Evolutionary conservation across 345 rosid genomes (phyloP), one percentile per base, ranked within the genome.

Genomic region (Alliaria petiolata): DNA sequence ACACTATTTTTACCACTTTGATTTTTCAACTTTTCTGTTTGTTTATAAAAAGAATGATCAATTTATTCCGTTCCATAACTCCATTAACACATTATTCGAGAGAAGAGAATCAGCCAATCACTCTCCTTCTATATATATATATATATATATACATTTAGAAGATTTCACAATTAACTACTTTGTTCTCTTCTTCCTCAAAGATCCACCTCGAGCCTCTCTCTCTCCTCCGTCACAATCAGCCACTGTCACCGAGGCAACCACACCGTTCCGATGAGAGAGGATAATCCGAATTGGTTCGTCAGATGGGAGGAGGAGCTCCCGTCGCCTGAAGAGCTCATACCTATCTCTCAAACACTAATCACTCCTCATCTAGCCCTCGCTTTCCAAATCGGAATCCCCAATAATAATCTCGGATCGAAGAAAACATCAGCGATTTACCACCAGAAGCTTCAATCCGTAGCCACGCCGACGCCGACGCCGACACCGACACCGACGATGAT

Each of bases 361-460:
- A 87, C 99, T 8, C 91, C 83, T 71, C 91, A 85, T 56, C 89
- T 95, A 20, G 96, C 96, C 2, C 85, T 85, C 7, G 97, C 99
- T 33, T 95, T 95, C 78, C 85, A 93, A 50, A 84, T 95, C 69
- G 83, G 58, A 45, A 62, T 33, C 6, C 51, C 74, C 7, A 61
- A 52, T 1, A 42, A 34, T 28, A 71, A 34, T 28, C 71, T 43
- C 8, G 47, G 31, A 1, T 52, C 73, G 0, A 66, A 58, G 14
- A 64, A 42, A 45, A 6, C 57, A 42, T n/a, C 62, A n/a, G 36
- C n/a, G 7, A 7, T 33, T 14, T 62, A 51, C 35, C 76, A 71
- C 39, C 69, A 71, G 53, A 62, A 63, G 40, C 65, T 46, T 11
- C 78, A 72, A 13, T 1, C 50, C 49, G 2, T 14, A 33, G 7